Percentiles rank a stretch among this genome's conserved stretches.
Conservation (phyloP, 164 flowering plant species). For the Vitis riparia region DNA sequence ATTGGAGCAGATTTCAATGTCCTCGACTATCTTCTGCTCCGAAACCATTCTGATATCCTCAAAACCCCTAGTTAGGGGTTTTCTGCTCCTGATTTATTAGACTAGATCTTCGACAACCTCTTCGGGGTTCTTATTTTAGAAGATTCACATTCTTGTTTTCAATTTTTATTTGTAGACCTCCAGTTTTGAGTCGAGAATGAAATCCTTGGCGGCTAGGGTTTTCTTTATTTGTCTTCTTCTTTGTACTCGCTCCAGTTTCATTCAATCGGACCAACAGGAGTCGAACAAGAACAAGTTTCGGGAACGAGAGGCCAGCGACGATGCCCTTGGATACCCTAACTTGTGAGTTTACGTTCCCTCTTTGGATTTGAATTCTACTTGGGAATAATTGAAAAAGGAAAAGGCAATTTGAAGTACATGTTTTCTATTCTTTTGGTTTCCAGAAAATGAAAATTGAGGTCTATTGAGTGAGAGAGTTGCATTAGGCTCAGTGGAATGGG, state of each 20-base stretch:
- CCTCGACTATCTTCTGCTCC: no score
- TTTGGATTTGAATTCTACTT: not conserved
- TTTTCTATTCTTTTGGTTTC: no score
- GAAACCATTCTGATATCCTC: no score
- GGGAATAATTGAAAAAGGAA: not conserved
- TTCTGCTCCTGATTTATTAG: no score
- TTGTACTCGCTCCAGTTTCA: constrained; percentile 8
- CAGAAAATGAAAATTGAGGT: no score
- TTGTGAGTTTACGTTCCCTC: constrained; percentile 37
- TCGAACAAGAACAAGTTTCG: constrained; percentile 67
- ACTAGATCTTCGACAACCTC: no score
- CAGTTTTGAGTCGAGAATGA: constrained; percentile 17
- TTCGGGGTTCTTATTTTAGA: no score
- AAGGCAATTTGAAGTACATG: no score
- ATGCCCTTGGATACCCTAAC: constrained; percentile 70
- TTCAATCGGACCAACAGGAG: constrained; percentile 25
- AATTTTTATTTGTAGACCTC: not conserved
- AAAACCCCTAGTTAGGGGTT: no score
- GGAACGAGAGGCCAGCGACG: constrained; percentile 80
- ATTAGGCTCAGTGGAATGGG: no score
- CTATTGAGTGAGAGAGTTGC: no score
- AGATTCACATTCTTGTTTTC: not conserved
- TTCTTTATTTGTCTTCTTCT: constrained; percentile 29
- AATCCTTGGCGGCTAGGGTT: constrained; percentile 22
- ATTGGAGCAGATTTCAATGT: no score